Base-by-base conservation (phyloP, 306 rosid species). In the Acmispon strigosus region DNA sequence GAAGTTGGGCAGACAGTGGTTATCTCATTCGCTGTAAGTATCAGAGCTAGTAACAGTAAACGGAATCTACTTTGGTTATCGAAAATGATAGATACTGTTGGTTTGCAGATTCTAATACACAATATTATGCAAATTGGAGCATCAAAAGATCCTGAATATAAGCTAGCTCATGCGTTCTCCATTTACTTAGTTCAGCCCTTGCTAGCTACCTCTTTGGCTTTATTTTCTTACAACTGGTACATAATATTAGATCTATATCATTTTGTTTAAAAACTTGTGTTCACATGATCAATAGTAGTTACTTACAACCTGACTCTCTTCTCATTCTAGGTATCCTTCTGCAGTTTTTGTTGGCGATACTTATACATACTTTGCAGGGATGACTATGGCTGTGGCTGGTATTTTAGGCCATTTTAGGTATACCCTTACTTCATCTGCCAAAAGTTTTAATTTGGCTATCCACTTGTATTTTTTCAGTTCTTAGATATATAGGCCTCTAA, bases 261-360 rank as follows among this genome's bases (percentile, higher is more conserved):
- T 76, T 32, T 6, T 54, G 18, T 75, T 59, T 47, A 19, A 19
- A 49, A 55, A 39, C 62, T 29, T 48, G 37, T 56, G 27, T 62
- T 76, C 71, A 67, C 70, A 45, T 72, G 63, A 66, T 22, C 16
- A 17, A 54, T 69, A 17, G 48, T 17, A 66, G 70, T 69, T 68
- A 32, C 57, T 70, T 49, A 79, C 66, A 34, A 11, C 70, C 32
- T 18, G 72, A 19, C 53, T 54, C 51, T 67, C 70, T 83, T 80
- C 53, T 80, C 49, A 55, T 68, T 81, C 18, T 57, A 94, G 99
- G 99, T 89, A 89, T 82, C 99, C 99, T 59, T 94, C 99, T 43
- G 73, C 96, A 11, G 99, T 83, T 80, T 94, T 94, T 76, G 99
- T 94, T 59, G 99, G 99, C 45, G 99, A 94, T 80, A 94, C 99